Percentiles rank a stretch among this genome's conserved stretches.
Evolutionary conservation across 1,284 basidiomycete species (phyloP).

Genomic region (Apiotrichum montevideense): DNA sequence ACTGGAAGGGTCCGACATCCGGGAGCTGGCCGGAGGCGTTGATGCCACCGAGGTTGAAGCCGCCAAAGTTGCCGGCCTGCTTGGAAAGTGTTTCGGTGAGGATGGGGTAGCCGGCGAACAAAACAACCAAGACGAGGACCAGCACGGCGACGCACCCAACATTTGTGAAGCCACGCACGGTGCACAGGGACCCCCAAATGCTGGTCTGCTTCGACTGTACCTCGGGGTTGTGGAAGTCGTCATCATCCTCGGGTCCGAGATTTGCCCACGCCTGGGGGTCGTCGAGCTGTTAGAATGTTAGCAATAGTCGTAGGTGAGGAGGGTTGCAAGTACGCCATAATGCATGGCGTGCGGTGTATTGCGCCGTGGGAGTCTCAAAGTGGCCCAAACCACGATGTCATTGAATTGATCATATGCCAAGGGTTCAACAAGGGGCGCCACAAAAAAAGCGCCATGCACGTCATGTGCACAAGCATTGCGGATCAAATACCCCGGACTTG

Average conservation of each 20-base stretch:
- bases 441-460: too few relatives aligned
- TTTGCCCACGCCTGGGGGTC: constrained; percentile 31
- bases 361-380: too few relatives aligned
- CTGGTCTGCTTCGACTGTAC: constrained; percentile 15
- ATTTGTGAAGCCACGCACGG: constrained; percentile 8
- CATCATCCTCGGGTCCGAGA: constrained; percentile 41
- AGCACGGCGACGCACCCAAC: constrained; percentile 53
- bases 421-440: too few relatives aligned
- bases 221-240: constrained; percentile 43
- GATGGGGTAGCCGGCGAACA: constrained; percentile 73
- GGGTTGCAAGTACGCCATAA: too few relatives aligned
- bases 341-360: too few relatives aligned
- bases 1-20: constrained; percentile 37
- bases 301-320: not conserved
- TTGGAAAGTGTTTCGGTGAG: constrained; percentile 48
- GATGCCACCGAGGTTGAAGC: constrained; percentile 69
- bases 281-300: constrained; percentile 5
- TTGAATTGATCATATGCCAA: too few relatives aligned
- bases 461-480: too few relatives aligned
- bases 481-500: too few relatives aligned
- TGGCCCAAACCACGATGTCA: too few relatives aligned
- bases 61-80: constrained; percentile 16
- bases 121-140: constrained; percentile 49
- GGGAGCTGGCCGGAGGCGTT: constrained; percentile 54
- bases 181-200: constrained; percentile 4